Evolutionary conservation across 1,284 basidiomycete species (phyloP).

Genomic region (Pseudozyma pruni): DNA sequence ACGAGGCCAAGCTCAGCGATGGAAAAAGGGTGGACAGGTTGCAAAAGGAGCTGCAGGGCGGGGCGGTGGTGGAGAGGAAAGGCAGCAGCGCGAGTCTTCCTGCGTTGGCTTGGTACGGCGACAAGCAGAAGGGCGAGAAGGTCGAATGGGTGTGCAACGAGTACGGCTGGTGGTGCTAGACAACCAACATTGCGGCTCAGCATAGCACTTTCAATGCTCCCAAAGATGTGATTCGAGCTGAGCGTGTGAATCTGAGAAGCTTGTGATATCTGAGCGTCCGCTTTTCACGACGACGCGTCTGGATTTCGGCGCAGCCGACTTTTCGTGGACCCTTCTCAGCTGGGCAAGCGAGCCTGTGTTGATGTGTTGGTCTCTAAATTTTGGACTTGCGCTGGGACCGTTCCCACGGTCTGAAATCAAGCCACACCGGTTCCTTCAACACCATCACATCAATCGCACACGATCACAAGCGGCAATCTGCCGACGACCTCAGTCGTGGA

Average conservation of each 20-base stretch:
- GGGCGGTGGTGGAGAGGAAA: constrained; percentile 25
- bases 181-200: too few relatives aligned
- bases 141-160: constrained; percentile 45
- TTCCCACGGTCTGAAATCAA: not conserved
- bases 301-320: constrained; percentile 3
- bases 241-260: not conserved
- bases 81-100: constrained; percentile 27
- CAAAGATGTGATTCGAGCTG: not conserved
- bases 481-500: not conserved
- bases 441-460: constrained; percentile 8
- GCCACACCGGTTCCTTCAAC: constrained; percentile 1
- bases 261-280: constrained; percentile 2
- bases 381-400: not conserved
- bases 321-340: constrained; percentile 7
- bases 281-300: constrained; percentile 5
- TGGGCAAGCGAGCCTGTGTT: constrained; percentile 20
- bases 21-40: constrained; percentile 11
- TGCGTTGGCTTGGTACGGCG: constrained; percentile 39
- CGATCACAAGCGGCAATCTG: not conserved
- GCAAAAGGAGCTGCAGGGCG: constrained; percentile 9
- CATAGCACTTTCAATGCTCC: not conserved
- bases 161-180: constrained; percentile 46
- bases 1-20: constrained; percentile 7
- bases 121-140: constrained; percentile 11
- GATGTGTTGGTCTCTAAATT: constrained; percentile 30